phyloP scores from a whole-genome alignment of 805 yeast species.

The Wickerhamomyces kurtzmanii region DNA sequence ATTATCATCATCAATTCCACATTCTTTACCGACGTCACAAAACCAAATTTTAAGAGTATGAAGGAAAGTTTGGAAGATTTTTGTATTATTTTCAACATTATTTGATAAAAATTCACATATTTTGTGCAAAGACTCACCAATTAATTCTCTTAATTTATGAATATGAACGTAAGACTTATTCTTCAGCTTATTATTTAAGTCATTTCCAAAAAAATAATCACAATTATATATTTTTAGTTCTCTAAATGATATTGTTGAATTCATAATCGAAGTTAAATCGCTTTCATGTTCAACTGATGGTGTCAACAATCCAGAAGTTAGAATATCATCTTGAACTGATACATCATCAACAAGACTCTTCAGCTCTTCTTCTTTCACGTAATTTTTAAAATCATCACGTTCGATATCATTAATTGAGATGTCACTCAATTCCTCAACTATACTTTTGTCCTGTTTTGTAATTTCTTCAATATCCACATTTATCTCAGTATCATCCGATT shows the following conservation, averaged over 20 bases:
- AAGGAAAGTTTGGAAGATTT: conserved; percentile 49
- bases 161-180: conserved; percentile 37
- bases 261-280: conserved; percentile 34
- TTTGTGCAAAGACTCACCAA: conserved; percentile 58
- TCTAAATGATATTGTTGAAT: conserved; percentile 45
- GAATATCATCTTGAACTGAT: conserved; percentile 27
- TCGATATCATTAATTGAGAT: conserved; percentile 11
- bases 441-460: conserved; percentile 18
- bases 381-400: conserved; percentile 16
- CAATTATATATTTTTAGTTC: conserved; percentile 55
- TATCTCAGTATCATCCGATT: conserved; percentile 22
- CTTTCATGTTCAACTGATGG: conserved; percentile 20
- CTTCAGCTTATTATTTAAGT: conserved; percentile 30
- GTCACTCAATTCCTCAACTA: conserved; percentile 6
- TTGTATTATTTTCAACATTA: conserved; percentile 53
- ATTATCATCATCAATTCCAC: conserved; percentile 47
- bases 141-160: conserved; percentile 48
- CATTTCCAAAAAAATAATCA: conserved; percentile 54
- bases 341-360: conserved; percentile 34
- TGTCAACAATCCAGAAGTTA: conserved; percentile 21
- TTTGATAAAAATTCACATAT: conserved; percentile 36
- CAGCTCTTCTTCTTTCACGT: conserved; percentile 12
- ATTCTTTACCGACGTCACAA: conserved; percentile 69
- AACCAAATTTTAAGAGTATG: conserved; percentile 69
- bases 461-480: conserved; percentile 27